These are phyloP conservation scores for Populus trichocarpa DNA, from an alignment of 441 rosid genomes.

Conservation along the genomic window DNA sequence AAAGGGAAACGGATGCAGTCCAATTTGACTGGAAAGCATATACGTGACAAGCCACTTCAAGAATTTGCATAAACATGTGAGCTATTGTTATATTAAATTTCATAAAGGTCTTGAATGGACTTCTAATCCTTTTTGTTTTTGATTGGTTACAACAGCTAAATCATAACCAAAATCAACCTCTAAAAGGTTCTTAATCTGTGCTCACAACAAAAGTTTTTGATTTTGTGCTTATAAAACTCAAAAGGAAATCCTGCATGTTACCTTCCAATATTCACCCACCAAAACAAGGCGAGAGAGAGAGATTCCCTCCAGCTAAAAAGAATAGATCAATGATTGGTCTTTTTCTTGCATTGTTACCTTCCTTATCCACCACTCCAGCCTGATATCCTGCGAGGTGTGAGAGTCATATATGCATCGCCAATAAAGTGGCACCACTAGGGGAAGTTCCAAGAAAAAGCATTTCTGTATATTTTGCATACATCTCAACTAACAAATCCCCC, in stretches of 20 bases:
- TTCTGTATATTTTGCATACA: neutral
- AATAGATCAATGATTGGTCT: constrained; percentile 27
- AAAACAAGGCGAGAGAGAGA: neutral
- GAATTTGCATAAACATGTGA: neutral
- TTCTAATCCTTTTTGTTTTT: neutral
- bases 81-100: neutral
- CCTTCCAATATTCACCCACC: neutral
- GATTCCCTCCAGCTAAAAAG: constrained; percentile 39
- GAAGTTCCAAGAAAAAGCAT: constrained; percentile 12
- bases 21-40: constrained; percentile 5
- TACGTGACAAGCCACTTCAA: neutral
- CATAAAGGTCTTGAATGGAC: neutral
- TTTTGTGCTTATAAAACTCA: neutral
- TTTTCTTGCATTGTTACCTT: constrained; percentile 14
- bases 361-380: constrained; percentile 36
- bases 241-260: constrained; percentile 1
- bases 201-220: neutral
- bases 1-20: neutral
- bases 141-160: neutral
- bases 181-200: constrained; percentile 2
- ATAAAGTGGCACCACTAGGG: neutral
- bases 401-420: neutral
- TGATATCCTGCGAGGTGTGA: constrained; percentile 2
- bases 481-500: constrained; percentile 19
- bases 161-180: neutral